Evolutionary conservation across 2,329 filamentous ascomycete species (phyloP).

Genomic region (Diplodia intermedia): DNA sequence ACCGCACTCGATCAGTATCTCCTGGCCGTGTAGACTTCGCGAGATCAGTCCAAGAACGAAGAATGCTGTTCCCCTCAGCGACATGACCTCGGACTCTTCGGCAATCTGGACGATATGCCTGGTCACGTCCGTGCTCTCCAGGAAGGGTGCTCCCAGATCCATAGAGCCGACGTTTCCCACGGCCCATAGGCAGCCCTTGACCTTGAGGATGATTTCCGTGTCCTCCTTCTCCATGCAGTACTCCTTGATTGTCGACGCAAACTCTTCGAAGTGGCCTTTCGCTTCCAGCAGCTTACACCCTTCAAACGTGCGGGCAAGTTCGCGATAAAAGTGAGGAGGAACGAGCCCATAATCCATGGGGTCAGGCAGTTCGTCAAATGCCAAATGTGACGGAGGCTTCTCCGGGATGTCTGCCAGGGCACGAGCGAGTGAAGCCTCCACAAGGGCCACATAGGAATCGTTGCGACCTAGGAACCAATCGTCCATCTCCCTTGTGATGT

Average conservation of each 20-base stretch:
- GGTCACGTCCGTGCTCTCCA: slow-evolving; percentile 89
- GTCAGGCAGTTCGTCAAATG: slow-evolving; percentile 55
- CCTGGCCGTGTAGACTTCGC: slow-evolving; percentile 86
- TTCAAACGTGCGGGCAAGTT: slow-evolving; percentile 89
- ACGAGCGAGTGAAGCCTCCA: slow-evolving; percentile 92
- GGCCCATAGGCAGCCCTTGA: slow-evolving; percentile 97
- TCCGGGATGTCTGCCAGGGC: slow-evolving; percentile 72
- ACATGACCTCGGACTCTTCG: slow-evolving; percentile 86
- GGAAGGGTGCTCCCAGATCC: slow-evolving; percentile 93
- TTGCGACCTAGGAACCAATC: slow-evolving; percentile 99
- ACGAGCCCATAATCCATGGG: slow-evolving; percentile 65
- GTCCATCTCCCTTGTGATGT: slow-evolving; percentile 99
- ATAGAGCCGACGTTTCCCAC: slow-evolving; percentile 98
- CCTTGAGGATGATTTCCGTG: slow-evolving; percentile 82
- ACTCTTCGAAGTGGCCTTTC: slow-evolving; percentile 96
- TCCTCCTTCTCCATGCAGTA: slow-evolving; percentile 87
- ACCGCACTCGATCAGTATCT: slow-evolving; percentile 85
- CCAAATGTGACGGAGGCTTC: slow-evolving; percentile 58
- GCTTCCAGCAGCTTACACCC: slow-evolving; percentile 88
- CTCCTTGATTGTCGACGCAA: slow-evolving; percentile 85
- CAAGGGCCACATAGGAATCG: slow-evolving; percentile 91
- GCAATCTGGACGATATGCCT: slow-evolving; percentile 87
- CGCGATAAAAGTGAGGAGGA: slow-evolving; percentile 97
- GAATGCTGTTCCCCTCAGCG: slow-evolving; percentile 91
- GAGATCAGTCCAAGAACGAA: slow-evolving; percentile 95